These are phyloP conservation scores for Lophiotrema nucula DNA, from an alignment of 495 filamentous ascomycete genomes.

Conservation along the genomic window DNA sequence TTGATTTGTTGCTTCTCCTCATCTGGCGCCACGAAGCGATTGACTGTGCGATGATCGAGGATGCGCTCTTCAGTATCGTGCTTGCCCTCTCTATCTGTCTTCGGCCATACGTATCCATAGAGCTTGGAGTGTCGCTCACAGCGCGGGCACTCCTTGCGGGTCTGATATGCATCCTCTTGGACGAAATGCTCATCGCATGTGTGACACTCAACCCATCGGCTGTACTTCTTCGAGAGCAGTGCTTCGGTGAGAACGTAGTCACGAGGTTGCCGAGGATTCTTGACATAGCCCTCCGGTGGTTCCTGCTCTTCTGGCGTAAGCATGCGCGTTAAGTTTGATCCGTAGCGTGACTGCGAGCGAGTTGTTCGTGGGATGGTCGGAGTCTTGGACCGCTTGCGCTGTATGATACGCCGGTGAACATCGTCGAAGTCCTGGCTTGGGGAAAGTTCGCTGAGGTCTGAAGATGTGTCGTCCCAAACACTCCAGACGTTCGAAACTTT, in stretches of 20 bases:
- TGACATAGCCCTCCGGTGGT: conserved; percentile 33
- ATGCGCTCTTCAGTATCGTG: conserved; percentile 65
- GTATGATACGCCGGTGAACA: conserved; percentile 12
- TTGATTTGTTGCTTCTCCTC: conserved; percentile 39
- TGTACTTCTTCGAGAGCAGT: conserved; percentile 69
- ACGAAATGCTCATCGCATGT: conserved; percentile 80
- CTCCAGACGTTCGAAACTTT: background rate
- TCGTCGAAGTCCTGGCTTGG: conserved; percentile 23
- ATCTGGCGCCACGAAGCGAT: conserved; percentile 43
- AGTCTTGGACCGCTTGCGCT: conserved; percentile 18
- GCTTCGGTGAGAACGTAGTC: conserved; percentile 60
- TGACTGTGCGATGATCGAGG: conserved; percentile 42
- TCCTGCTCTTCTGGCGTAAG: conserved; percentile 45
- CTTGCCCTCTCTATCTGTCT: conserved; percentile 75
- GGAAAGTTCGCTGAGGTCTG: conserved; percentile 30
- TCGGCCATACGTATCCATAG: conserved; percentile 93
- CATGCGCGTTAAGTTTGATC: conserved; percentile 12
- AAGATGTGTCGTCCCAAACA: conserved; percentile 20
- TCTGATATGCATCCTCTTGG: conserved; percentile 81
- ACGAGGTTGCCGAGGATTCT: conserved; percentile 36
- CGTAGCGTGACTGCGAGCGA: conserved; percentile 18
- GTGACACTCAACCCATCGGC: conserved; percentile 82
- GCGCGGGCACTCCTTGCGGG: conserved; percentile 77
- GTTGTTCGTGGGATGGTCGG: conserved; percentile 20
- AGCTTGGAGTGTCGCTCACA: conserved; percentile 95